Conservation (phyloP, 345 rosid genomes). For the Carallia pectinifolia region DNA sequence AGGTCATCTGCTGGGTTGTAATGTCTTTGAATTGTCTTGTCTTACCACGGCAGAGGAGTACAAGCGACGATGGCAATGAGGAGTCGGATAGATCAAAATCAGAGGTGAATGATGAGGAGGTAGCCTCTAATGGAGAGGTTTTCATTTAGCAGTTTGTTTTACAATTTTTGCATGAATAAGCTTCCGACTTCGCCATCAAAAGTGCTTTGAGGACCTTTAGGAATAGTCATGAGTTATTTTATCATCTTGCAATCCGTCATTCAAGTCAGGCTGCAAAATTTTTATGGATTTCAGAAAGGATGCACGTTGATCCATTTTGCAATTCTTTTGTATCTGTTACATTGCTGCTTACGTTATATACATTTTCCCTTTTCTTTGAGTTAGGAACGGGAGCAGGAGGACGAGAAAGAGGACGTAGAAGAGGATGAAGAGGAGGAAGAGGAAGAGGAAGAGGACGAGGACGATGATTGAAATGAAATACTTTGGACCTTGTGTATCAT, state of each 20-base stretch:
- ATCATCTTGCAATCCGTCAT: too few relatives aligned
- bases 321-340: not conserved
- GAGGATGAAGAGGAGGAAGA: slow-evolving; percentile 48
- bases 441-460: slow-evolving; percentile 35
- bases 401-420: slow-evolving; percentile 15
- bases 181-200: not conserved
- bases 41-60: slow-evolving; percentile 33
- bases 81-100: slow-evolving; percentile 66
- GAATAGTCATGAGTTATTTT: too few relatives aligned
- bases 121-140: slow-evolving; percentile 55
- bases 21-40: not conserved
- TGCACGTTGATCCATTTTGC: not conserved
- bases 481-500: slow-evolving; percentile 11
- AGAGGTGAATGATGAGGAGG: slow-evolving; percentile 67
- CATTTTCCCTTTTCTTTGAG: not conserved
- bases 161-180: too few relatives aligned
- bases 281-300: not conserved
- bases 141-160: too few relatives aligned
- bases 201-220: not conserved
- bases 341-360: not conserved
- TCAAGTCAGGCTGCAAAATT: too few relatives aligned
- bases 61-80: slow-evolving; percentile 44
- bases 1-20: not conserved
- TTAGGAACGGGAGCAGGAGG: slow-evolving; percentile 10
- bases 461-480: slow-evolving; percentile 21